phyloP scores from a whole-genome alignment of 768 basidiomycete species.

The Trametes villosa region DNA sequence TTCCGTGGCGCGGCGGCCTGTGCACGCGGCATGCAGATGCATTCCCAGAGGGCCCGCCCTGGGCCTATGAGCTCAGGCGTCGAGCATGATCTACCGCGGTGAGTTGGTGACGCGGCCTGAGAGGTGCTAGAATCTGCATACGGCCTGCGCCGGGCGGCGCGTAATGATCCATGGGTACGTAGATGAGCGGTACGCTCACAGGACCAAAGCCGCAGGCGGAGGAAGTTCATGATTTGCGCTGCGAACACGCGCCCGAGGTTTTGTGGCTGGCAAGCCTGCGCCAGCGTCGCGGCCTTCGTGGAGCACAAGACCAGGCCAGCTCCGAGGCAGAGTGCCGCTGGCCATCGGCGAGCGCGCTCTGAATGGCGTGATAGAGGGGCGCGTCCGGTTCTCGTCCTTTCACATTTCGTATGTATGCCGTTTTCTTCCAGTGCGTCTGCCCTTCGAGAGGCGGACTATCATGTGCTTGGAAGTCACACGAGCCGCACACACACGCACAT shows the following conservation, averaged over 20 bases:
- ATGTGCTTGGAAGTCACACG: slow-evolving; percentile 21
- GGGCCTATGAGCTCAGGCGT: neutral
- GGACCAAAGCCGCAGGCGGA: slow-evolving; percentile 11
- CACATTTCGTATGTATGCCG: too few species aligned
- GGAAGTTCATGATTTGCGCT: slow-evolving; percentile 22
- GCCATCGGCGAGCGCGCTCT: neutral
- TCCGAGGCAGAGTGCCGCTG: neutral
- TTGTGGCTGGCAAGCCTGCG: too few species aligned
- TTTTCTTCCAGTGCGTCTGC: too few species aligned
- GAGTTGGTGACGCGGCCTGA: neutral
- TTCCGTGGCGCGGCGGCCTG: neutral
- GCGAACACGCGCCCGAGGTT: neutral
- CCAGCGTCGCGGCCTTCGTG: neutral
- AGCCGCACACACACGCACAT: neutral
- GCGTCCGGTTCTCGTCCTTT: neutral
- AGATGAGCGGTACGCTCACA: neutral
- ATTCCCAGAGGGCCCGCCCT: neutral
- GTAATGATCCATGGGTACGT: slow-evolving; percentile 5
- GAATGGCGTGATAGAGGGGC: slow-evolving; percentile 1
- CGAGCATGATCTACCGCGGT: neutral
- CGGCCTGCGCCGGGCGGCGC: neutral
- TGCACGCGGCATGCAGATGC: neutral
- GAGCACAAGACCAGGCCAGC: slow-evolving; percentile 9
- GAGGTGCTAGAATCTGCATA: neutral
- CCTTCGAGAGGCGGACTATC: neutral